These are phyloP conservation scores for Nakazawaea holstii DNA, from an alignment of 805 yeast species.

Conservation along the genomic window DNA sequence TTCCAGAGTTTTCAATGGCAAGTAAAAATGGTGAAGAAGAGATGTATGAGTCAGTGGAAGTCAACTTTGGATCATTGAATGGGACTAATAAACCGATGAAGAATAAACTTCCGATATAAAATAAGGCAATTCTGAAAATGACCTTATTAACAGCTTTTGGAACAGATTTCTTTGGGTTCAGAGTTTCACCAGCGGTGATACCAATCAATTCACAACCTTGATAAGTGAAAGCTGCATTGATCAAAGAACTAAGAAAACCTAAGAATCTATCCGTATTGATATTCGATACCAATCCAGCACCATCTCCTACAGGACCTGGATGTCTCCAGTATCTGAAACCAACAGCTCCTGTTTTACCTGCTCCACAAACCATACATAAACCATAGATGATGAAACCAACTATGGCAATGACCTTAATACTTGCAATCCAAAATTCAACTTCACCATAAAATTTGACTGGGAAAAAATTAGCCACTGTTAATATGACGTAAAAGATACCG, in stretches of 20 bases:
- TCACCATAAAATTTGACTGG: conserved; percentile 74
- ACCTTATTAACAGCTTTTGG: conserved; percentile 72
- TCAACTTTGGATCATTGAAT: conserved; percentile 51
- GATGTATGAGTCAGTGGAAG: conserved; percentile 30
- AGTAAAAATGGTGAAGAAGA: conserved; percentile 65
- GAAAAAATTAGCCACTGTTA: conserved; percentile 50
- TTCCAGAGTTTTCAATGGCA: conserved; percentile 66
- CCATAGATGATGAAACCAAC: conserved; percentile 67
- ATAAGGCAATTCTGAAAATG: conserved; percentile 56
- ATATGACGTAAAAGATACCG: conserved; percentile 53
- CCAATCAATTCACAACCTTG: conserved; percentile 79
- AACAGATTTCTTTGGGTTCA: conserved; percentile 62
- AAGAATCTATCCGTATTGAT: conserved; percentile 52
- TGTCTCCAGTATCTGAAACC: conserved; percentile 80
- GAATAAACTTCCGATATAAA: conserved; percentile 60
- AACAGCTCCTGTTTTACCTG: conserved; percentile 61
- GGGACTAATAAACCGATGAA: conserved; percentile 72
- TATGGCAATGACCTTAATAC: conserved; percentile 61
- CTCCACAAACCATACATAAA: conserved; percentile 71
- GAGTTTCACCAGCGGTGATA: conserved; percentile 69
- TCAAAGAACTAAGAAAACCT: conserved; percentile 65
- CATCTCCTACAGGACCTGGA: conserved; percentile 74
- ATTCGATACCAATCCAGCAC: conserved; percentile 42
- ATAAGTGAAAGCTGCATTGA: conserved; percentile 74
- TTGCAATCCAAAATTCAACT: conserved; percentile 70